Conservation (phyloP, 2,329 filamentous ascomycete species). For the Xylariaceae sp. region DNA sequence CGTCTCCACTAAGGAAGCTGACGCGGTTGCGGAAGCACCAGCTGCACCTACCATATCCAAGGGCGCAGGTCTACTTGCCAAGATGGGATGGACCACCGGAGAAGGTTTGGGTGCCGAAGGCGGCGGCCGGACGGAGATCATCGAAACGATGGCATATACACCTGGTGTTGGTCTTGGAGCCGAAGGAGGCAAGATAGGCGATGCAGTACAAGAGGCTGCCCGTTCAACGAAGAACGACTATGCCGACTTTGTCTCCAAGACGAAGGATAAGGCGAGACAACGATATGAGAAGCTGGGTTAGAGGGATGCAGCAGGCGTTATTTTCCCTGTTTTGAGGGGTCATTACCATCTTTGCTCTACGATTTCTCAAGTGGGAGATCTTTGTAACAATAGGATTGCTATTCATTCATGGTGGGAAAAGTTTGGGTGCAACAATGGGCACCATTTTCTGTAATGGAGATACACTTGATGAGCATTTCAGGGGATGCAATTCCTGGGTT, state of each 20-base stretch:
- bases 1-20: constrained; percentile 31
- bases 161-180: constrained; percentile 66
- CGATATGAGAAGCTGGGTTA: constrained; percentile 54
- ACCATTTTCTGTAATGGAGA: no score
- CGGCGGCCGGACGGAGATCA: constrained; percentile 57
- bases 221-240: constrained; percentile 57
- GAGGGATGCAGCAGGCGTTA: neutral
- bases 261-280: constrained; percentile 61
- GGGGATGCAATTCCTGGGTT: no score
- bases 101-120: constrained; percentile 60
- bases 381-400: no score
- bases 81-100: constrained; percentile 67
- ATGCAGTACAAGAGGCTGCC: constrained; percentile 59
- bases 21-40: constrained; percentile 35
- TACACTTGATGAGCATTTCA: no score
- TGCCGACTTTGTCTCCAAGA: constrained; percentile 57
- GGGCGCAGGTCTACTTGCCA: constrained; percentile 62
- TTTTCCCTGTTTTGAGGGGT: neutral
- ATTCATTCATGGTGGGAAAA: no score
- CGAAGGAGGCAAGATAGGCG: constrained; percentile 62
- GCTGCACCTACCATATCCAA: constrained; percentile 47
- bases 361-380: no score
- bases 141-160: constrained; percentile 59
- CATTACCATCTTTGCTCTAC: no score
- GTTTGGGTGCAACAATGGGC: no score